A percentile compares a stretch with the other conserved stretches of the same genome.
phyloP scores from a whole-genome alignment of 805 yeast genomes.

The Saturnispora kantuleensis region DNA sequence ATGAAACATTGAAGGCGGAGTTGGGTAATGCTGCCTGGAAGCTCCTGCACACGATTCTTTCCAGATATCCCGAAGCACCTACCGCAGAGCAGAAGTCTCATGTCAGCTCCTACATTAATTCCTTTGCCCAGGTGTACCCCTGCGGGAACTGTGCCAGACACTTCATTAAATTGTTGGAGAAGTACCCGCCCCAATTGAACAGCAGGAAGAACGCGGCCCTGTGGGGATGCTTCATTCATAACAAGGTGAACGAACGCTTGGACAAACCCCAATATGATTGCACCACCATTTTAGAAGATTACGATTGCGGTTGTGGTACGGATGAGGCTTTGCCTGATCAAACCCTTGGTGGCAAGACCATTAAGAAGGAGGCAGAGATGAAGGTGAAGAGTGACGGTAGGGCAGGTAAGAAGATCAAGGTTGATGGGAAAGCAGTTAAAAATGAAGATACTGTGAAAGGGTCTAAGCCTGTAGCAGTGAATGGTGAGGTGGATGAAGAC shows the following conservation, averaged over 20 bases:
- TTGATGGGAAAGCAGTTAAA: not conserved
- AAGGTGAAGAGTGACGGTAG: too few relatives aligned
- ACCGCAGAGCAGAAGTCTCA: constrained; percentile 51
- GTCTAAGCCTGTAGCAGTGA: constrained; percentile 1
- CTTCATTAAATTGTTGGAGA: constrained; percentile 56
- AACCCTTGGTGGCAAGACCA: constrained; percentile 18
- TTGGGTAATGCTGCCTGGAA: constrained; percentile 91
- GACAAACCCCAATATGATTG: constrained; percentile 75
- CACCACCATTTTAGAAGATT: constrained; percentile 72
- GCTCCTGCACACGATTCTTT: constrained; percentile 81
- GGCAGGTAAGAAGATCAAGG: too few relatives aligned
- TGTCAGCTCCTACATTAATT: constrained; percentile 49
- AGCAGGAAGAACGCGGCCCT: constrained; percentile 73
- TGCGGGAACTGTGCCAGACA: constrained; percentile 97
- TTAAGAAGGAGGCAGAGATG: constrained; percentile 2
- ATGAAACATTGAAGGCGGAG: constrained; percentile 57
- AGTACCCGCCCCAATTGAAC: constrained; percentile 77
- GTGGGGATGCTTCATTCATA: constrained; percentile 95
- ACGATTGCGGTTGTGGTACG: constrained; percentile 91
- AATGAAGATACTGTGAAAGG: not conserved
- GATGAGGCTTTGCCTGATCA: constrained; percentile 48
- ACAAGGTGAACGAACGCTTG: constrained; percentile 68
- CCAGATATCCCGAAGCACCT: constrained; percentile 86
- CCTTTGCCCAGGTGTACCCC: constrained; percentile 89
- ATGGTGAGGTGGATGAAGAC: constrained; percentile 18